Evolutionary conservation across 2,329 filamentous ascomycete species (phyloP), one percentile per base, ranked within the genome.

Genomic region (Delphinella strobiligena): DNA sequence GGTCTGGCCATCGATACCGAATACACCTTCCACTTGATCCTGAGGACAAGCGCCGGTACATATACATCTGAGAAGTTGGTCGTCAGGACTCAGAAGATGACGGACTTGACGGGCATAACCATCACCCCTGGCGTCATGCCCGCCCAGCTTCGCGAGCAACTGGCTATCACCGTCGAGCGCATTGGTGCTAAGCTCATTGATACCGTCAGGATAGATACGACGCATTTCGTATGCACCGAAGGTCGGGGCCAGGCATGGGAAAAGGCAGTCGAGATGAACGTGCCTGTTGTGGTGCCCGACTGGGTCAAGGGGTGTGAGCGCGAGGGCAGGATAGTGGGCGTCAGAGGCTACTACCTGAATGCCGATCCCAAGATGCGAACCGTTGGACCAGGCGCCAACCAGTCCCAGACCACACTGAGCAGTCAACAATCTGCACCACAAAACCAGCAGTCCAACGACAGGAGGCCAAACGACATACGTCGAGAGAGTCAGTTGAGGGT

Each of bases 291-390:
- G 16, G 76, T 91, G 30, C 91, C 91, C 15, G 91, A 98, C 61
- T 98, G 91, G 91, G 75, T 98, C 19, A 83, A 93, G 51, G 89
- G 87, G n/a, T 98, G 91, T 58, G 89, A 96, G 63, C 75, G 82
- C 49, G 88, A 85, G 59, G 89, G 89, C 33, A 78, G 87, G 44
- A 93, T 98, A 47, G 80, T 96, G 3, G 87, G 89, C 36, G 91
- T 96, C 19, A 80, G 91, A 51, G 88, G 88, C 51, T 98, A 95
- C 63, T 98, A 98, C 61, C 72, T 98, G 22, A 88, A 95, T 56
- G 91, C 89, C 2, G 80, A 84, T 55, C 75, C 76, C 14, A 74
- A 75, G 52, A 59, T 76, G 49, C 63, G 77, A 40, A 70, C 73
- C 41, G 59, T 71, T 22, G 66, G 66, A 4, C 60, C 63, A 11